phyloP scores from a whole-genome alignment of 345 rosid species.

The Psidium guajava region DNA sequence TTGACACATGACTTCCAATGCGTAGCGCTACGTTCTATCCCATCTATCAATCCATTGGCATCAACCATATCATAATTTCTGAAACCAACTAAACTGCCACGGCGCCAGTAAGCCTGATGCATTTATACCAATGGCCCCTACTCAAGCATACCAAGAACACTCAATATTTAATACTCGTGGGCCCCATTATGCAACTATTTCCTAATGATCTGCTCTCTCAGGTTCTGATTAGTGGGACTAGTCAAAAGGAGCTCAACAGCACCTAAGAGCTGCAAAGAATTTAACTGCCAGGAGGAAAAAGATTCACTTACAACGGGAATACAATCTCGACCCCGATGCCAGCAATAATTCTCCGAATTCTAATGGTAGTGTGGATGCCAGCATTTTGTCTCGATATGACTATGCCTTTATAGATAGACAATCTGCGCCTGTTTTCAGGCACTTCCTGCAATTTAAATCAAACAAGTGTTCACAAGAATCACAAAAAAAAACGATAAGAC shows the following conservation, averaged over 20 bases:
- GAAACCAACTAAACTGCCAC: neutral
- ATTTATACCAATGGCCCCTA: neutral
- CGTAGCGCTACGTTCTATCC: neutral
- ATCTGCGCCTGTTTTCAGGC: slow-evolving; percentile 67
- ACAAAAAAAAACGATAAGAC: neutral
- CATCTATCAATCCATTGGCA: neutral
- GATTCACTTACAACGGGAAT: slow-evolving; percentile 33
- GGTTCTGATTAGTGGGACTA: neutral
- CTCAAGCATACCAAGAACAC: neutral
- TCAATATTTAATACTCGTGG: neutral
- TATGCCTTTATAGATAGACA: slow-evolving; percentile 76
- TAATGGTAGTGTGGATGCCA: slow-evolving; percentile 76
- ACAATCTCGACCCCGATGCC: slow-evolving; percentile 75
- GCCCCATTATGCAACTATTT: neutral
- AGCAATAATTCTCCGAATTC: slow-evolving; percentile 78
- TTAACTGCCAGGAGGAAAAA: neutral
- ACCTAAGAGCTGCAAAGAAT: neutral
- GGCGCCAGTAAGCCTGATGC: neutral
- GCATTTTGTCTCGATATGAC: slow-evolving; percentile 83
- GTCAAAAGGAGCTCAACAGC: neutral
- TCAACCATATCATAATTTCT: neutral
- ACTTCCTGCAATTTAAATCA: slow-evolving; percentile 44
- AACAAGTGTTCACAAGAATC: neutral
- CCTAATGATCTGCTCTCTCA: neutral
- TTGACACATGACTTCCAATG: neutral